Conservation (phyloP, 345 rosid genomes). For the Eucalyptus regnans region DNA sequence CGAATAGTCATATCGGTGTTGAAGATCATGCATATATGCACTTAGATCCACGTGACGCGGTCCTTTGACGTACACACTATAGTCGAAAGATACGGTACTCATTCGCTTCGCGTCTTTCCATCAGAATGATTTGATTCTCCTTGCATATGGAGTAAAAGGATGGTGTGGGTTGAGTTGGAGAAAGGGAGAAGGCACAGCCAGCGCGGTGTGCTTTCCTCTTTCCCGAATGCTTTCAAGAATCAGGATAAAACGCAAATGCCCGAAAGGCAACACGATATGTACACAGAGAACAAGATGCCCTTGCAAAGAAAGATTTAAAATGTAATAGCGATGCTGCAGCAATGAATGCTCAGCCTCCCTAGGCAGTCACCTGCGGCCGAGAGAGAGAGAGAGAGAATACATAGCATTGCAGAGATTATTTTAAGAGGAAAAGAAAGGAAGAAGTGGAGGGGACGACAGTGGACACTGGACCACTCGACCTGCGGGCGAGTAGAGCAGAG, state of each 20-base stretch:
- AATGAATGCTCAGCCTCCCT: not conserved
- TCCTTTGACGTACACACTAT: not conserved
- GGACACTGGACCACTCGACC: not conserved
- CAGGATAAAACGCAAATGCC: not conserved
- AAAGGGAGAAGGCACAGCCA: not conserved
- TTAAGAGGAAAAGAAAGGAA: not conserved
- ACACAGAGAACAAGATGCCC: not conserved
- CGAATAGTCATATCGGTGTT: not conserved
- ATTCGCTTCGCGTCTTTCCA: not conserved
- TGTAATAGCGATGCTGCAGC: not conserved
- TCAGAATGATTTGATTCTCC: not conserved
- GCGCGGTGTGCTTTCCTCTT: not conserved
- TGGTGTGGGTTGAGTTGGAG: constrained; percentile 9
- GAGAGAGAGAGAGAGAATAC: not conserved
- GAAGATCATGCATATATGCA: not conserved
- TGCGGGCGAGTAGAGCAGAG: not conserved
- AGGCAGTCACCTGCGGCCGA: not conserved
- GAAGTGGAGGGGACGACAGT: not conserved
- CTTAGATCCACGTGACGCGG: not conserved
- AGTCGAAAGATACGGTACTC: not conserved
- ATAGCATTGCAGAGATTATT: not conserved
- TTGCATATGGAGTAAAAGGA: not conserved
- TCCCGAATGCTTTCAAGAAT: not conserved
- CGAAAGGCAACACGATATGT: not conserved
- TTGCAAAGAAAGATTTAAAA: not conserved